phyloP scores from a whole-genome alignment of 73 alveolate genomes.

The Stentor coeruleus region DNA sequence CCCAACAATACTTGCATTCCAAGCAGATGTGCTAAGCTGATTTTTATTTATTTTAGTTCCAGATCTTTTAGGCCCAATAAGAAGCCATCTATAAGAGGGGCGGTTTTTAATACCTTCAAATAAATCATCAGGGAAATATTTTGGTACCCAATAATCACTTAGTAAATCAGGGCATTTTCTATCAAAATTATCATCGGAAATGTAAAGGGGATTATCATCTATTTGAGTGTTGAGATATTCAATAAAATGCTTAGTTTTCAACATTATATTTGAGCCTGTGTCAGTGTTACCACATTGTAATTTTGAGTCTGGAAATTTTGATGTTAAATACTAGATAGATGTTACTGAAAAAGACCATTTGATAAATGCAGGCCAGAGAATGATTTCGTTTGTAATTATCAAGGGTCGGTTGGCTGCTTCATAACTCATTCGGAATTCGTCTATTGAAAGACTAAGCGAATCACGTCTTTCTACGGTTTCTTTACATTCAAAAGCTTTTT shows the following conservation, averaged over 20 bases:
- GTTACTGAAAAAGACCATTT: not conserved
- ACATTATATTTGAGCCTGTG: not conserved
- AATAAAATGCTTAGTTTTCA: too few relatives aligned
- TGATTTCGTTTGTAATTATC: not conserved
- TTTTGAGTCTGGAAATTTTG: not conserved
- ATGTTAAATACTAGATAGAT: not conserved
- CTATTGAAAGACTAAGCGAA: not conserved
- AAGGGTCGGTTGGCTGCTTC: not conserved
- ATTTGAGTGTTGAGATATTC: not conserved
- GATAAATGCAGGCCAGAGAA: not conserved
- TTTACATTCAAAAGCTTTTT: too few relatives aligned
- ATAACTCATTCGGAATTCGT: not conserved
- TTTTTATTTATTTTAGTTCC: conserved; percentile 55
- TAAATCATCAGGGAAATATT: conserved; percentile 43
- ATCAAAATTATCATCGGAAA: not conserved
- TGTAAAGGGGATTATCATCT: not conserved
- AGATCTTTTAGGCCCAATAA: conserved; percentile 69
- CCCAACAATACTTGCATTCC: conserved; percentile 63
- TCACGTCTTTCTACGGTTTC: not conserved
- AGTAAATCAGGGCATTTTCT: conserved; percentile 34
- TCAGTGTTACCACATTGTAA: not conserved
- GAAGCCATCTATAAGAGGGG: conserved; percentile 72
- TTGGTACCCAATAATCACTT: conserved; percentile 46
- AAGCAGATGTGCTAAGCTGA: conserved; percentile 64
- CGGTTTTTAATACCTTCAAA: conserved; percentile 38